Conservation (phyloP, 192 early-diverging fungal genomes). For the Rhizophagus sp. region DNA sequence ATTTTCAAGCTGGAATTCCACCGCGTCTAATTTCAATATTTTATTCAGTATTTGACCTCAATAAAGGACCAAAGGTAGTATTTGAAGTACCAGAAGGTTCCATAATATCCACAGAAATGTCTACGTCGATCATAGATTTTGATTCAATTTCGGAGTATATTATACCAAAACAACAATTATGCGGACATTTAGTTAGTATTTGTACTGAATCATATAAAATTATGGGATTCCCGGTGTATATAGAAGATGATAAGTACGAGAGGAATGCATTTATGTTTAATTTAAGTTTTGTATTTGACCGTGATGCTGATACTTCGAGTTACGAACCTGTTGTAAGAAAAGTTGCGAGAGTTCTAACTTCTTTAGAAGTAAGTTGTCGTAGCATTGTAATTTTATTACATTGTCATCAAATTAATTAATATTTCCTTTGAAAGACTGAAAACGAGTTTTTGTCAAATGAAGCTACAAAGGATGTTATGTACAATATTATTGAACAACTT, state of each 20-base stretch:
- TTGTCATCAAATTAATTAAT: not conserved
- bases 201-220: constrained; percentile 70
- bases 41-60: constrained; percentile 77
- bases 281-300: constrained; percentile 92
- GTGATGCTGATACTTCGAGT: constrained; percentile 71
- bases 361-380: constrained; percentile 68
- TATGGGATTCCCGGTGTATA: constrained; percentile 72
- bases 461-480: constrained; percentile 48
- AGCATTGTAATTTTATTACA: not conserved
- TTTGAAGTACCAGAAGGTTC: constrained; percentile 80
- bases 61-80: constrained; percentile 72
- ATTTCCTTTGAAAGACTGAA: constrained; percentile 50
- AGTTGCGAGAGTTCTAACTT: constrained; percentile 77
- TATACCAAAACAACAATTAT: constrained; percentile 81
- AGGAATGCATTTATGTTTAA: constrained; percentile 92
- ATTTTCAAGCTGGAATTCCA: constrained; percentile 28
- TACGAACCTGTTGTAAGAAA: constrained; percentile 91
- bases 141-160: constrained; percentile 79
- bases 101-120: constrained; percentile 37
- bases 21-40: constrained; percentile 77
- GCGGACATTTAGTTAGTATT: constrained; percentile 73
- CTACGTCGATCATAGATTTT: constrained; percentile 65
- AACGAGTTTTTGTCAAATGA: constrained; percentile 56
- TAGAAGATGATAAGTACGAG: constrained; percentile 60
- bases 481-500: constrained; percentile 82